Evolutionary conservation across 768 basidiomycete species (phyloP), one percentile per base, ranked within the genome.

Genomic region (Dioszegia crocea): DNA sequence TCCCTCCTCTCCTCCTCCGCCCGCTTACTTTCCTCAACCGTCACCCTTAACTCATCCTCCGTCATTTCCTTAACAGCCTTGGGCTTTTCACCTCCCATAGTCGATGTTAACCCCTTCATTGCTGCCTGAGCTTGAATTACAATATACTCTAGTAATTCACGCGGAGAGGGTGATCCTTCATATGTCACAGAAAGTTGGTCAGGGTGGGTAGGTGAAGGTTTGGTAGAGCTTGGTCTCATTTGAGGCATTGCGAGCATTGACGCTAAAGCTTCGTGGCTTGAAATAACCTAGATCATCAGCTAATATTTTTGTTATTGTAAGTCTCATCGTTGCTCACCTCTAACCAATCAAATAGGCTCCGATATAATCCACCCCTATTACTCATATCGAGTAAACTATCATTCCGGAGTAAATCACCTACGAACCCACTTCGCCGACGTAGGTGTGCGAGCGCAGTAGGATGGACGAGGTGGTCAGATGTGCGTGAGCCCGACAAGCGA

Each of bases 311-410:
- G 8, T 43, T 43, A 8, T 14, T 33, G 33, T 6, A 33, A 33
- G 33, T 33, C 14, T 6, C n/a, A 41, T 4, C 10, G 14, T 36
- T 14, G 56, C 75, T 48, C 77, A 90, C 91, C 84, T 92, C 88
- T 11, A 97, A 81, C 92, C 92, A 97, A 65, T 89, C 85, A 53
- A 96, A 83, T 26, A 97, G 76, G 73, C 93, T 89, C 71, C 88
- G 89, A 76, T 96, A 97, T 17, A 97, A 79, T 8, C 86, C 80
- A 0, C 81, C 81, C 10, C 93, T 86, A 60, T 92, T 89, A 10
- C 89, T 90, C 91, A 96, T 94, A 71, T 96, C 93, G 43, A 89
- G 83, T 46, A 97, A 79, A 16, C 93, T 94, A 76, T 96, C 92
- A 67, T 94, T 94, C 61, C 89, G 83, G 39, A 96, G 81, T 40